Conservation (phyloP, 148 eudicot species). For the Heliamphora exappendiculata region DNA sequence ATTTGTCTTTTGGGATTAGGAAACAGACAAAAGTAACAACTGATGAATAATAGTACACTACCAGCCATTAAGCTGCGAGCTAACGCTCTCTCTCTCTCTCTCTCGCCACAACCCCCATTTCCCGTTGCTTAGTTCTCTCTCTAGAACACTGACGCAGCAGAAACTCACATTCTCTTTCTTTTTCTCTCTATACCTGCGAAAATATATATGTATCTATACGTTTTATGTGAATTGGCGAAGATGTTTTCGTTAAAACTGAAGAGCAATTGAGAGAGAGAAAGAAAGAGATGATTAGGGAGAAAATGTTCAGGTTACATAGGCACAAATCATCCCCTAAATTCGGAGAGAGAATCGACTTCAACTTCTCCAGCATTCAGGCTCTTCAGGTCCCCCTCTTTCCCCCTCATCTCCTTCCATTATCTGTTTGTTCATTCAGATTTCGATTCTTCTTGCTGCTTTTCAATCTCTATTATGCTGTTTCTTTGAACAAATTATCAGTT, state of each 20-base stretch:
- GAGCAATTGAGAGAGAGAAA: conserved; percentile 2
- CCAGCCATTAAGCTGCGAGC: neutral
- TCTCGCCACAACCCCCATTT: neutral
- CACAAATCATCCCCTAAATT: conserved; percentile 23
- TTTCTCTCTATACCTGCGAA: neutral
- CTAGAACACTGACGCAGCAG: neutral
- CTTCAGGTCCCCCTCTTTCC: conserved; percentile 40
- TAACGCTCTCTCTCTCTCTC: conserved; percentile 6
- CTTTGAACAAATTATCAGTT: neutral
- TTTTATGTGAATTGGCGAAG: neutral
- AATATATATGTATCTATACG: neutral
- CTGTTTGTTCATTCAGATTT: neutral
- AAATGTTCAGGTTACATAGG: conserved; percentile 65
- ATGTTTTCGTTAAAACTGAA: neutral
- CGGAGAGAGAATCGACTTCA: conserved; percentile 52
- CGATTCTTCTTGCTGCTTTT: neutral
- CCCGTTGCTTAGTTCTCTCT: neutral
- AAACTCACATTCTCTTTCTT: neutral
- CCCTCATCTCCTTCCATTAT: neutral
- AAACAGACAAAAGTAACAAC: neutral
- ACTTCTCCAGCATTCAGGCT: conserved; percentile 59
- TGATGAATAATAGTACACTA: neutral
- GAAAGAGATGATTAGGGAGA: conserved; percentile 15
- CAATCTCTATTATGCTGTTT: neutral
- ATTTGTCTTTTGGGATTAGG: no score